These are phyloP conservation scores for Salinomyces thailandicus DNA, from an alignment of 2,329 filamentous ascomycete genomes.

Conservation along the genomic window DNA sequence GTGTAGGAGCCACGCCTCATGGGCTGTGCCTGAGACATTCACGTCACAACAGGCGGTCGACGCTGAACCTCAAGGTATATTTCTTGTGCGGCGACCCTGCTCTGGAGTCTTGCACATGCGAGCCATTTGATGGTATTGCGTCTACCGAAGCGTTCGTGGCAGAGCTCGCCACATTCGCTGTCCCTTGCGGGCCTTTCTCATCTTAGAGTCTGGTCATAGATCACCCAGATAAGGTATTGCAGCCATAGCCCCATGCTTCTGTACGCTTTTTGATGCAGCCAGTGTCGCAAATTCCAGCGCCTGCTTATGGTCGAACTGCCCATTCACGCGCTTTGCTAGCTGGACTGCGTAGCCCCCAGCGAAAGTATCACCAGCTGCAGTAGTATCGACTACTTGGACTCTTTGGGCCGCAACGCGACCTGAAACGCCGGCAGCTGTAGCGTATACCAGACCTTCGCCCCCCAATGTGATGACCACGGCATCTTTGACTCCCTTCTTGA, in stretches of 20 bases:
- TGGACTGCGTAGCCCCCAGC: slow-evolving; percentile 76
- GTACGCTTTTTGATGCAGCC: slow-evolving; percentile 56
- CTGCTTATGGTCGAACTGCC: slow-evolving; percentile 41
- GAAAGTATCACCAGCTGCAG: slow-evolving; percentile 89
- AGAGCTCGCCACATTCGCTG: too few relatives aligned
- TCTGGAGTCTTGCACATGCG: too few relatives aligned
- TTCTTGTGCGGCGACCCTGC: too few relatives aligned
- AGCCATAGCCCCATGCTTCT: slow-evolving; percentile 53
- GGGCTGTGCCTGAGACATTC: too few relatives aligned
- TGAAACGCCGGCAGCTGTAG: slow-evolving; percentile 12
- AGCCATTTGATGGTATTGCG: too few relatives aligned
- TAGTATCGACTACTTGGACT: slow-evolving; percentile 79
- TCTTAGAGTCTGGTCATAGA: too few relatives aligned
- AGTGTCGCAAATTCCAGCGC: slow-evolving; percentile 52
- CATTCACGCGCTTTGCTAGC: slow-evolving; percentile 45
- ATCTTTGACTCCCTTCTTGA: slow-evolving; percentile 58
- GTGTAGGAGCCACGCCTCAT: too few relatives aligned
- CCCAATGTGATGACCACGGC: slow-evolving; percentile 81
- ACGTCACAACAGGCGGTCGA: too few relatives aligned
- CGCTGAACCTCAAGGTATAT: too few relatives aligned
- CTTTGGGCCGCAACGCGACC: slow-evolving; percentile 45
- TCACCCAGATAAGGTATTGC: slow-evolving; percentile 57
- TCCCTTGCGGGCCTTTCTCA: too few relatives aligned
- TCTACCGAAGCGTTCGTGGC: too few relatives aligned
- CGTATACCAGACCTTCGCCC: slow-evolving; percentile 30